Evolutionary conservation across 805 yeast genomes (phyloP).

Genomic region (Vanderwaltozyma tropicalis): DNA sequence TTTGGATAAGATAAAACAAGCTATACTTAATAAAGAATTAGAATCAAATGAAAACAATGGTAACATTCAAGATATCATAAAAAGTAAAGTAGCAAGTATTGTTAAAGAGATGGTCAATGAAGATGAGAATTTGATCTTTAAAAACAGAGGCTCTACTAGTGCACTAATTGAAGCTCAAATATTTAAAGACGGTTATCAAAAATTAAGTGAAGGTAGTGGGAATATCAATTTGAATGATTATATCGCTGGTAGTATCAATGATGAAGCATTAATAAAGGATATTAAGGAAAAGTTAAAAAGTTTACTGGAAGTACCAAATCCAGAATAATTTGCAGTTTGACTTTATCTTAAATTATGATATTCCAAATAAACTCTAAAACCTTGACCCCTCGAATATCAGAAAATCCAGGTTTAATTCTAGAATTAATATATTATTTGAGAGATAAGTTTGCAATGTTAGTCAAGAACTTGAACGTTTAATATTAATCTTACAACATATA

Average conservation of each 20-base stretch:
- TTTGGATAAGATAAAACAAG: constrained; percentile 24
- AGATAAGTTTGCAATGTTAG: no score
- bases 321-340: no score
- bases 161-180: constrained; percentile 26
- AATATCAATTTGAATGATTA: constrained; percentile 15
- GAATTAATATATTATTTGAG: no score
- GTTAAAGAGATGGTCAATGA: constrained; percentile 22
- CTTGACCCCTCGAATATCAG: no score
- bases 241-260: constrained; percentile 8
- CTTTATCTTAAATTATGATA: no score
- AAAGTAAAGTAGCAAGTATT: constrained; percentile 11
- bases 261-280: background rate
- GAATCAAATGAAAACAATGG: constrained; percentile 1
- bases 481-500: no score
- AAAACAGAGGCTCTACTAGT: constrained; percentile 27
- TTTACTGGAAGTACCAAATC: background rate
- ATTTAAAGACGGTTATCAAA: constrained; percentile 20
- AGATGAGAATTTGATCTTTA: constrained; percentile 25
- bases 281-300: background rate
- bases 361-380: no score
- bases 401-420: no score
- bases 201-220: constrained; percentile 9
- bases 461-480: no score
- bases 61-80: constrained; percentile 11
- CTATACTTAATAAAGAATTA: constrained; percentile 13